phyloP scores from a whole-genome alignment of 2,329 filamentous ascomycete species.

The Pezicula carpinea region DNA sequence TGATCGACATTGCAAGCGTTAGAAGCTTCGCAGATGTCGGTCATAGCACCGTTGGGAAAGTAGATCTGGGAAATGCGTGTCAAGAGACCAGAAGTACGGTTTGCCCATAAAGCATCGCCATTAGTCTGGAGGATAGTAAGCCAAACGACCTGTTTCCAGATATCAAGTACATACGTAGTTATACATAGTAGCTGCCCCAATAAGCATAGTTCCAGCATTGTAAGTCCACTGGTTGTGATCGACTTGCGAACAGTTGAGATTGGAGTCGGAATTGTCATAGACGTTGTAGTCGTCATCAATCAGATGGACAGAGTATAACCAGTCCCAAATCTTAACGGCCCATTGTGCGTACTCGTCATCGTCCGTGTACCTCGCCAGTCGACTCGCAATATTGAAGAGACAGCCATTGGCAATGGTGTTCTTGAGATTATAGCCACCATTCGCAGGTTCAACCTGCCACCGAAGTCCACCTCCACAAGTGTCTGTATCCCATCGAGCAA shows the following conservation, averaged over 20 bases:
- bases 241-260: conserved; percentile 50
- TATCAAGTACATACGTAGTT: conserved; percentile 45
- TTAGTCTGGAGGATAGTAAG: conserved; percentile 25
- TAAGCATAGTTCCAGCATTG: conserved; percentile 62
- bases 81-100: conserved; percentile 51
- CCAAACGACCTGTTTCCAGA: neutral
- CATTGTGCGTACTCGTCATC: conserved; percentile 72
- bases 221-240: conserved; percentile 63
- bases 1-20: conserved; percentile 58
- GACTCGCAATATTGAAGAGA: conserved; percentile 56
- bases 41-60: conserved; percentile 53
- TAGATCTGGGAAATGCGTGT: conserved; percentile 49
- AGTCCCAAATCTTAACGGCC: conserved; percentile 68
- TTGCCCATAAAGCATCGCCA: conserved; percentile 49
- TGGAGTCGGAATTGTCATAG: conserved; percentile 54
- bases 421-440: conserved; percentile 75
- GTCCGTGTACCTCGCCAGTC: conserved; percentile 68
- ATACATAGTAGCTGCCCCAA: conserved; percentile 63
- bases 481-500: conserved; percentile 62
- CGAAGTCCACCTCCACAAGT: conserved; percentile 68
- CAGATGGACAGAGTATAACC: conserved; percentile 53
- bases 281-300: conserved; percentile 55
- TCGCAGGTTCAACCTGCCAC: conserved; percentile 80
- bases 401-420: conserved; percentile 56
- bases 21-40: conserved; percentile 59